Conservation (phyloP, 2,329 filamentous ascomycete genomes). For the Blastomyces emzantsi region DNA sequence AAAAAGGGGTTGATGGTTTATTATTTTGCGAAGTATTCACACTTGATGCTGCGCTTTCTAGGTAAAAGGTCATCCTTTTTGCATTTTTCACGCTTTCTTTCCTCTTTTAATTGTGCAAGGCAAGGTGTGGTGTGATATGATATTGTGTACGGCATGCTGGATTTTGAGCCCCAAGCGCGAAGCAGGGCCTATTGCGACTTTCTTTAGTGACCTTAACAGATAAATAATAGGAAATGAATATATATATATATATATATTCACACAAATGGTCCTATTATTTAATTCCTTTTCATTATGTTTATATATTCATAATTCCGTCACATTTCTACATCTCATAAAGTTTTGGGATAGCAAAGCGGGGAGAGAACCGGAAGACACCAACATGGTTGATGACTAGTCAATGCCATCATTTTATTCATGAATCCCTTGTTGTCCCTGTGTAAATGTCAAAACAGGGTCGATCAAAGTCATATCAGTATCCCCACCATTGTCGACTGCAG, state of each 20-base stretch:
- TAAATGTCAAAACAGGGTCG: conserved; percentile 28
- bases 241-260: no score
- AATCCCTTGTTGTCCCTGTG: background rate
- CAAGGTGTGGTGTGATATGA: background rate
- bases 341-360: background rate
- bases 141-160: background rate
- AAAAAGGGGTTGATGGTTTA: background rate
- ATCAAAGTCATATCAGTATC: conserved; percentile 27
- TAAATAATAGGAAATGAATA: background rate
- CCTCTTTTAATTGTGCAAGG: background rate
- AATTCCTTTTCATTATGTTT: background rate
- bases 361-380: background rate
- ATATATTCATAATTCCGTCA: background rate
- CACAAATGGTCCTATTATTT: background rate
- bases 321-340: background rate
- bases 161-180: background rate
- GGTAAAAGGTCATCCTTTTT: background rate
- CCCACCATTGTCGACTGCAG: conserved; percentile 7
- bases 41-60: background rate
- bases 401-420: background rate
- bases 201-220: background rate
- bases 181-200: background rate
- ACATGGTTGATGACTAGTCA: background rate
- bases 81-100: background rate
- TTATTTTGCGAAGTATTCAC: background rate